Conservation (phyloP, 2,329 filamentous ascomycete species). For the Clonostachys sp. region DNA sequence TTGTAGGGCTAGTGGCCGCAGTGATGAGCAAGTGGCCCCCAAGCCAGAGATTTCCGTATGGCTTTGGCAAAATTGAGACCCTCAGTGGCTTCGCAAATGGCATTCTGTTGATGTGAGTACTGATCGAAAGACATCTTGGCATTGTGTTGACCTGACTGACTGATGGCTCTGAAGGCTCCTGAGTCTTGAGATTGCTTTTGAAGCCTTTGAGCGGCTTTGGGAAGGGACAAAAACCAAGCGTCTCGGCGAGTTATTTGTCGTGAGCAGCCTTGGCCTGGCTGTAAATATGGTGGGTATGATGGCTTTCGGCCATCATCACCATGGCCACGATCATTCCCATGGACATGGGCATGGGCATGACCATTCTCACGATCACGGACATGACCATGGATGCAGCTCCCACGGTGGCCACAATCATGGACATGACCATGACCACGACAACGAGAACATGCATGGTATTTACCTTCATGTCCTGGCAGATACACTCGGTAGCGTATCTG, state of each 20-base stretch:
- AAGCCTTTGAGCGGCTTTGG: slow-evolving; percentile 82
- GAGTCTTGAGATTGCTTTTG: slow-evolving; percentile 92
- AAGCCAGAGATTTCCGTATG: slow-evolving; percentile 84
- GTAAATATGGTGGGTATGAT: slow-evolving; percentile 93
- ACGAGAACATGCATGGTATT: slow-evolving; percentile 97
- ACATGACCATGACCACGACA: slow-evolving; percentile 56
- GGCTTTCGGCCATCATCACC: slow-evolving; percentile 69
- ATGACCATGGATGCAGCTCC: slow-evolving; percentile 17
- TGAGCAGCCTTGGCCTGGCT: slow-evolving; percentile 78
- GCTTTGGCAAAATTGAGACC: slow-evolving; percentile 95
- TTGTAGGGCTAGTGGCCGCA: slow-evolving; percentile 84
- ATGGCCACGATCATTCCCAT: slow-evolving; percentile 31
- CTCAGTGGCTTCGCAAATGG: slow-evolving; percentile 95
- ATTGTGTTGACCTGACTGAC: background rate
- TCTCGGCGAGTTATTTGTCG: slow-evolving; percentile 80
- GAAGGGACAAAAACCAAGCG: slow-evolving; percentile 81
- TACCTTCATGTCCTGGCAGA: slow-evolving; percentile 94
- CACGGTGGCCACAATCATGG: slow-evolving; percentile 29
- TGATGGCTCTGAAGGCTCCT: slow-evolving; percentile 58
- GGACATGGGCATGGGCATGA: slow-evolving; percentile 31
- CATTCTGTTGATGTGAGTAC: slow-evolving; percentile 77
- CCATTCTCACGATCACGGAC: slow-evolving; percentile 32
- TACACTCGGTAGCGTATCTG: slow-evolving; percentile 88
- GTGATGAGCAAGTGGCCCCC: slow-evolving; percentile 97
- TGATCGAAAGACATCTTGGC: too few species aligned